Evolutionary conservation across 306 rosid species (phyloP), one percentile per base, ranked within the genome.

Genomic region (Styphnolobium japonicum): DNA sequence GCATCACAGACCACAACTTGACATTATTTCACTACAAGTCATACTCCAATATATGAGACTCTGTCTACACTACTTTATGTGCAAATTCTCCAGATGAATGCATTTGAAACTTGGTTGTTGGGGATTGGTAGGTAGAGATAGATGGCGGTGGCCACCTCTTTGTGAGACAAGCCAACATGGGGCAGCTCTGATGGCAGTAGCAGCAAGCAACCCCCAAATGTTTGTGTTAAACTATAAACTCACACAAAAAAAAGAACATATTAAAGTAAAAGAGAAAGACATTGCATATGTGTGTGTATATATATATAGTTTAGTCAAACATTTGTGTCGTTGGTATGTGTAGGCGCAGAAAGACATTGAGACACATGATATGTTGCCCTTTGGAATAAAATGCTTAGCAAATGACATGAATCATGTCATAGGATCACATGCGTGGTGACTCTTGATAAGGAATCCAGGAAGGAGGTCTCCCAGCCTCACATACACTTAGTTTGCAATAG

Each of bases 91-190:
- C 58, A 40, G 22, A 29, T 15, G 46, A 75, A 14, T 66, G 16
- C 21, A 71, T 36, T 40, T 14, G 22, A 72, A 79, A 73, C 12
- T 42, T 77, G 45, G 43, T 15, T 33, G 22, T 0, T 71, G 23
- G 79, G 19, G 14, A 80, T 73, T 81, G 81, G 82, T 86, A 40
- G 85, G 85, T 81, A 40, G 49, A 77, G 76, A 29, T 22, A 33
- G 48, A 40, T 81, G 82, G 75, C 68, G 83, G 83, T 82, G 85
- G 81, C 79, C 57, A 76, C 67, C 85, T 74, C 67, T 85, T 85
- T 69, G 12, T 71, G 34, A 75, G 89, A 86, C 94, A 90, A 80
- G 37, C 48, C 82, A 84, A 82, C 86, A 78, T 77, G 86, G 87
- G 73, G 57, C 31, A 36, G 77, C 73, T 76, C 71, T 4, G 21